Conservation (phyloP, 2,329 filamentous ascomycete genomes). For the Dissoconium aciculare region DNA sequence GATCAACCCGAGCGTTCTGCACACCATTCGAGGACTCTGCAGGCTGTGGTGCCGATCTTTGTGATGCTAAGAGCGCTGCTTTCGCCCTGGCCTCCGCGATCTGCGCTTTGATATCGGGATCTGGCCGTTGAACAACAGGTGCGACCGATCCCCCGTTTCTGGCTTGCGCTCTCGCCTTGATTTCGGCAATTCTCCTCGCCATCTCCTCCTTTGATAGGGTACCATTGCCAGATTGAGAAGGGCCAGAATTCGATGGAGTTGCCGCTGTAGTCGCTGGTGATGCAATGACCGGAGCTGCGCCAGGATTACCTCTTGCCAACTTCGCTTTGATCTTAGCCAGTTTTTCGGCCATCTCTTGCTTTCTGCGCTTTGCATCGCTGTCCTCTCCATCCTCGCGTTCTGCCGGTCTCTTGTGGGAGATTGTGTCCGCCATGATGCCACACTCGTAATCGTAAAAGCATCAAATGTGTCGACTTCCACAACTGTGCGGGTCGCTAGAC, state of each 20-base stretch:
- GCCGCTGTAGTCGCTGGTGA: slow-evolving; percentile 9
- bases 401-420: not conserved
- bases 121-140: slow-evolving; percentile 1
- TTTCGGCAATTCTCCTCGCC: slow-evolving; percentile 21
- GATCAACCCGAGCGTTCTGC: no score
- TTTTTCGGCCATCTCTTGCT: slow-evolving; percentile 20
- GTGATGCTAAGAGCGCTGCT: slow-evolving; percentile 13
- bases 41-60: slow-evolving; percentile 2
- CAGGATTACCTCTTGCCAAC: slow-evolving; percentile 17
- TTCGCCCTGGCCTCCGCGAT: slow-evolving; percentile 16
- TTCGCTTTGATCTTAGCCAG: slow-evolving; percentile 25
- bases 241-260: slow-evolving; percentile 2
- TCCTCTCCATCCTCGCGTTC: not conserved
- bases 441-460: no score
- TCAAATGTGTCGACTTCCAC: no score
- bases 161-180: slow-evolving; percentile 18
- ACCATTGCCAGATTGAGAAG: slow-evolving; percentile 8
- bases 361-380: slow-evolving; percentile 15
- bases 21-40: no score
- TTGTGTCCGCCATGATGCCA: not conserved
- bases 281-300: slow-evolving; percentile 6
- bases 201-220: slow-evolving; percentile 19
- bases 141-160: slow-evolving; percentile 2
- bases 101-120: slow-evolving; percentile 1
- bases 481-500: no score